Evolutionary conservation across 768 basidiomycete genomes (phyloP).

Genomic region (Lentinula guzmanii): DNA sequence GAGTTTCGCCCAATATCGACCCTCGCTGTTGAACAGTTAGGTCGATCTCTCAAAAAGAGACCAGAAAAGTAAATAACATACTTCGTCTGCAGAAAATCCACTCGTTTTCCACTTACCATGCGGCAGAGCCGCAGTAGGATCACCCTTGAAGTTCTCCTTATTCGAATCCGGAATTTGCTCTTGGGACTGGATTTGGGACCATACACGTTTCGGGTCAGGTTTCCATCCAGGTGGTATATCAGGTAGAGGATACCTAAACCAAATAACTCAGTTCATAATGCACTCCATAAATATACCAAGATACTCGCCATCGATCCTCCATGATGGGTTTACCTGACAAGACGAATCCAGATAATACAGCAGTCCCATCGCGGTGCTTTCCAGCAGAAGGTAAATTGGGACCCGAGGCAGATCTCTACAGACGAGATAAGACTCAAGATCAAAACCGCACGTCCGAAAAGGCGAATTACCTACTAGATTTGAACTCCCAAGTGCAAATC

Average conservation of each 20-base stretch:
- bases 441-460: not conserved
- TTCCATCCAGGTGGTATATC: conserved; percentile 81
- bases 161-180: not conserved
- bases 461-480: conserved; percentile 12
- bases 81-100: conserved; percentile 68
- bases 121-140: conserved; percentile 14
- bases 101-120: conserved; percentile 48
- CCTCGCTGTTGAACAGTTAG: conserved; percentile 55
- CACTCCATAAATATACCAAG: not conserved
- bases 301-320: conserved; percentile 62
- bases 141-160: conserved; percentile 37
- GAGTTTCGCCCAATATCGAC: conserved; percentile 74
- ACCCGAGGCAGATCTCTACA: conserved; percentile 27
- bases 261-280: not conserved
- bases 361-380: conserved; percentile 70
- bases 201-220: conserved; percentile 77
- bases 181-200: conserved; percentile 37
- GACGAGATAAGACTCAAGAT: conserved; percentile 16
- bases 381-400: conserved; percentile 13
- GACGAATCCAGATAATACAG: conserved; percentile 71
- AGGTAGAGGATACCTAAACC: conserved; percentile 72
- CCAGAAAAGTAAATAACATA: conserved; percentile 25
- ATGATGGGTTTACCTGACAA: conserved; percentile 60
- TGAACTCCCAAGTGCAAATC: conserved; percentile 34
- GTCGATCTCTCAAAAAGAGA: not conserved